A percentile compares a stretch with the other conserved stretches of the same genome.
Conservation (phyloP, 164 flowering plant genomes). For the Pachysandra terminalis region DNA sequence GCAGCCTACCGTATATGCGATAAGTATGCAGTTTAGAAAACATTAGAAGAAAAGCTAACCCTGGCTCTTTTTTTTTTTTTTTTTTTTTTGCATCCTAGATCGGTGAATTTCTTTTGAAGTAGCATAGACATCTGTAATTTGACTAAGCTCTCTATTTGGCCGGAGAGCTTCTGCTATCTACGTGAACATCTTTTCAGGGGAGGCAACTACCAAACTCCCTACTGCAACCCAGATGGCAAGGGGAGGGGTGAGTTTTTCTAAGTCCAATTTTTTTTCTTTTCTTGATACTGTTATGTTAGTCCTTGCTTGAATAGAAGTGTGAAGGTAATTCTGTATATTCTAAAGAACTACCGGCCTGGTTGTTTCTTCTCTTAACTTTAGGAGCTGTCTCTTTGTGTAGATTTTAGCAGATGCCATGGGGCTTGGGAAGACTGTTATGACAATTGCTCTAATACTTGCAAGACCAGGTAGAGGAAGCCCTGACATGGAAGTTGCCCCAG, state of each 20-base stretch:
- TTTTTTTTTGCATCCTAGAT: neutral
- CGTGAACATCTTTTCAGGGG: conserved; percentile 71
- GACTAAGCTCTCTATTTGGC: conserved; percentile 13
- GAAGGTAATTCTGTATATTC: neutral
- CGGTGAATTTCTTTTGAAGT: neutral
- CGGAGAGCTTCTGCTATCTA: conserved; percentile 73
- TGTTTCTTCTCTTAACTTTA: neutral
- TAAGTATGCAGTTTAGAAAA: conserved; percentile 40
- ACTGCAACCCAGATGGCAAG: conserved; percentile 62
- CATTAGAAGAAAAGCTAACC: neutral
- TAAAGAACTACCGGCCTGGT: neutral
- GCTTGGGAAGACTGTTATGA: conserved; percentile 88
- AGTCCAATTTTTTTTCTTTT: neutral
- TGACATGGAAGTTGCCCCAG: conserved; percentile 18
- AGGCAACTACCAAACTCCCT: conserved; percentile 67
- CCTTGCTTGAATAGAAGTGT: neutral
- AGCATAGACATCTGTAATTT: neutral
- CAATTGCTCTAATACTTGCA: conserved; percentile 70
- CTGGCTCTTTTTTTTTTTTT: no score
- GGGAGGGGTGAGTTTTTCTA: conserved; percentile 66
- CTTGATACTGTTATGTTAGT: neutral
- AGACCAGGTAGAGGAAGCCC: conserved; percentile 38
- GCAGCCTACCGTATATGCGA: conserved; percentile 62
- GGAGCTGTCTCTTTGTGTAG: conserved; percentile 21
- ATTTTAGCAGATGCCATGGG: conserved; percentile 95